A percentile compares a stretch with the other conserved stretches of the same genome.
Conservation (phyloP, 176 grass and related monocot genomes). For the Pontederia paniculata region DNA sequence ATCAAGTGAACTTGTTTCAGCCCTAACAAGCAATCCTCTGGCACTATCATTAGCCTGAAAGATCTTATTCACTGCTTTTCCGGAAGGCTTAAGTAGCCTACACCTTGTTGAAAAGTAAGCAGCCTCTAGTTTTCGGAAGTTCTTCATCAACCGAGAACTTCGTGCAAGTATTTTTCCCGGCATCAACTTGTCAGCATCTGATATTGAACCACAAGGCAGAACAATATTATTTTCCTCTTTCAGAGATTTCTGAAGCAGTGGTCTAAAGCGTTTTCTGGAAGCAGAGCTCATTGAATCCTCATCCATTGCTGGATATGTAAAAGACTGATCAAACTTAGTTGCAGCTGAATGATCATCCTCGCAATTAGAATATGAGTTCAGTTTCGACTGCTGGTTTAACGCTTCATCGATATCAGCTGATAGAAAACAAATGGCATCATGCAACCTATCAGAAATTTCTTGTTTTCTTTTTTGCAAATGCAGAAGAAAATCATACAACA, state of each 20-base stretch:
- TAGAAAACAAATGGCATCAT: constrained; percentile 64
- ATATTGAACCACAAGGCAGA: constrained; percentile 31
- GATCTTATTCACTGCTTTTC: constrained; percentile 28
- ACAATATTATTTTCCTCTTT: constrained; percentile 35
- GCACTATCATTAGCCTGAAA: constrained; percentile 21
- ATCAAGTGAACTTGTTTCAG: constrained; percentile 68
- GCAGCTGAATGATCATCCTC: constrained; percentile 37
- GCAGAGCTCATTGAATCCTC: constrained; percentile 48
- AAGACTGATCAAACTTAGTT: constrained; percentile 8
- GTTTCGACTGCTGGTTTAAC: constrained; percentile 44
- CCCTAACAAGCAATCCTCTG: constrained; percentile 43
- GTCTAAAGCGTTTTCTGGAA: constrained; percentile 66
- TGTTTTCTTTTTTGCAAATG: constrained; percentile 75
- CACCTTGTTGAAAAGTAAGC: constrained; percentile 77
- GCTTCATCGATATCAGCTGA: constrained; percentile 79
- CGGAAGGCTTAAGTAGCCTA: constrained; percentile 32
- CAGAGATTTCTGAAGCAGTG: constrained; percentile 29
- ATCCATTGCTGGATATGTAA: not conserved
- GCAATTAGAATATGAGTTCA: constrained; percentile 29
- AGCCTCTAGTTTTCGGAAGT: constrained; percentile 89
- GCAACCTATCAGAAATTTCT: constrained; percentile 63
- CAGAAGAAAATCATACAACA: constrained; percentile 72
- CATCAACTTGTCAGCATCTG: constrained; percentile 34
- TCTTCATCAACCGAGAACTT: constrained; percentile 94
- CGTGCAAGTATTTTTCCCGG: constrained; percentile 60